Evolutionary conservation across 768 basidiomycete species (phyloP).

Genomic region (Exidia glandulosa): DNA sequence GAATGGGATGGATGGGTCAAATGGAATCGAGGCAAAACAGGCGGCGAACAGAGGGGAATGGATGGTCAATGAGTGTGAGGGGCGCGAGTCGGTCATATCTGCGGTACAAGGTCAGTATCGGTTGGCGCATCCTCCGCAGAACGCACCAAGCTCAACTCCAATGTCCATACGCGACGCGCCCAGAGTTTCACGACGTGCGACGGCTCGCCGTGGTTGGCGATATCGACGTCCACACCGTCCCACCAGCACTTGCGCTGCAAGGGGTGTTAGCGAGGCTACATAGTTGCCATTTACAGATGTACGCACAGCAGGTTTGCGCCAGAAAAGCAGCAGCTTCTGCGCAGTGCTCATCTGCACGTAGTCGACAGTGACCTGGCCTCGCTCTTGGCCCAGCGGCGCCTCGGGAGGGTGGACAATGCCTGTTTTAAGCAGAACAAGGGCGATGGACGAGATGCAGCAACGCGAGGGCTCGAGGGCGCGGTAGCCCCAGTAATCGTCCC

Average conservation of each 20-base stretch:
- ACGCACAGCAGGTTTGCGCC: conserved; percentile 98
- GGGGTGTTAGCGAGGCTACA: neutral
- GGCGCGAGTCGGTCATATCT: neutral
- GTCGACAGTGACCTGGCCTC: conserved; percentile 68
- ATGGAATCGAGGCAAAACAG: neutral
- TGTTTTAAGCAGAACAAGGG: conserved; percentile 92
- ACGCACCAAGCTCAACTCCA: conserved; percentile 85
- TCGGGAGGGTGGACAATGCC: conserved; percentile 70
- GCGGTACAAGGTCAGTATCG: neutral
- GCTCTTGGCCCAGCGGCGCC: conserved; percentile 38
- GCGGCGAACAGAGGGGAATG: neutral
- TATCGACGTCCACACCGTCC: conserved; percentile 89
- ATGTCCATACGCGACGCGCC: conserved; percentile 96
- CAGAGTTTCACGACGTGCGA: conserved; percentile 73
- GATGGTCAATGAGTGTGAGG: neutral
- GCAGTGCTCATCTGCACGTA: conserved; percentile 92
- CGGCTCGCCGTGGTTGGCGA: conserved; percentile 44
- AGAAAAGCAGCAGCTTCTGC: conserved; percentile 93
- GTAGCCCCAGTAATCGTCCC: conserved; percentile 98
- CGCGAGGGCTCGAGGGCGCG: conserved; percentile 90
- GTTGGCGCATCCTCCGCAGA: neutral
- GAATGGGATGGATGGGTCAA: neutral
- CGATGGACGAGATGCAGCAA: conserved; percentile 97
- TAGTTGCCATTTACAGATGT: conserved; percentile 3
- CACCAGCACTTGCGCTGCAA: conserved; percentile 96